Evolutionary conservation across 1,284 basidiomycete genomes (phyloP).

Genomic region (Agaricales sp.): DNA sequence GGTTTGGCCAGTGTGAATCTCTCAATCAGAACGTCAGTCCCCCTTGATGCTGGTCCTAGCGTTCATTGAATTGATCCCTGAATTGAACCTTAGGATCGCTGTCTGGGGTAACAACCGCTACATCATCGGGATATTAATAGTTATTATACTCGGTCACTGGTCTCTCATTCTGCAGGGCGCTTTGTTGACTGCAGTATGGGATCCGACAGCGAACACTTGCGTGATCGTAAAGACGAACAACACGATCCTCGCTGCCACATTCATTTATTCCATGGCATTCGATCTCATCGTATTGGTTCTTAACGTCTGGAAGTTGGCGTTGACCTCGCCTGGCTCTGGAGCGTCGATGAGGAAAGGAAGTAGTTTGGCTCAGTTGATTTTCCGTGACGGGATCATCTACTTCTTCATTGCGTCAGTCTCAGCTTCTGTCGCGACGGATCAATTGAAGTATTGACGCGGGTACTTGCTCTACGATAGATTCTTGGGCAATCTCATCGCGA

Average conservation of each 20-base stretch:
- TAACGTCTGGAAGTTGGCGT: conserved; percentile 48
- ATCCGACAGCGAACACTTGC: conserved; percentile 31
- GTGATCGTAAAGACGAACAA: conserved; percentile 48
- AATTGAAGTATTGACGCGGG: conserved; percentile 3
- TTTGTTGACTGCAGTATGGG: conserved; percentile 44
- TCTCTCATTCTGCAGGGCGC: conserved; percentile 44
- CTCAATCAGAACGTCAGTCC: conserved; percentile 62
- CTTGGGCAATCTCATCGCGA: conserved; percentile 51
- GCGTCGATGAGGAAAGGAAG: conserved; percentile 17
- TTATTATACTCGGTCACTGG: conserved; percentile 64
- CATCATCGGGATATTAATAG: conserved; percentile 37
- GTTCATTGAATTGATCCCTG: not conserved
- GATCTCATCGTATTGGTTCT: conserved; percentile 54
- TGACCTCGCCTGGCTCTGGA: conserved; percentile 15
- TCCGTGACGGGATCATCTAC: conserved; percentile 61
- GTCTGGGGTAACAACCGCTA: conserved; percentile 52
- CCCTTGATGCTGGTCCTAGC: not conserved
- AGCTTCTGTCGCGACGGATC: conserved; percentile 4
- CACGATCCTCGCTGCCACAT: conserved; percentile 45
- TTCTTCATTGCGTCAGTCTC: conserved; percentile 60
- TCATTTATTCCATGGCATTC: conserved; percentile 66
- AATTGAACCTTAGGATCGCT: conserved; percentile 35
- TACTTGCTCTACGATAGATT: conserved; percentile 30
- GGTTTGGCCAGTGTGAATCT: conserved; percentile 70
- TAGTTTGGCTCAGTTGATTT: conserved; percentile 51